phyloP scores from a whole-genome alignment of 805 yeast species.

The Alloascoidea africana region DNA sequence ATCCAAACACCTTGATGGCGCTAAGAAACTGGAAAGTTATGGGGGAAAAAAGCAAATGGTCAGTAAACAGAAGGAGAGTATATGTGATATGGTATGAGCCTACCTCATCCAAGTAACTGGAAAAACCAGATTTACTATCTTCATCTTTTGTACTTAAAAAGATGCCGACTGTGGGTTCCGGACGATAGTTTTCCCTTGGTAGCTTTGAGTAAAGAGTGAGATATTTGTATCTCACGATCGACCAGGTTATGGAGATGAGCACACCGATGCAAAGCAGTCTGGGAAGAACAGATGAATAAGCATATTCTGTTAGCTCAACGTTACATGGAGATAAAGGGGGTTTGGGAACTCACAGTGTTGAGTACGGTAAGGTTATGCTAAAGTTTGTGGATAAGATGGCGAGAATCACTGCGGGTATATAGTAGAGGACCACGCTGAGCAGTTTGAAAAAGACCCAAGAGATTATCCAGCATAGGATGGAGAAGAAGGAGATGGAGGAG shows the following conservation, averaged over 20 bases:
- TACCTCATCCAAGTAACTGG: slow-evolving; percentile 72
- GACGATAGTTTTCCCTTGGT: slow-evolving; percentile 28
- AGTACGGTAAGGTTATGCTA: slow-evolving; percentile 4
- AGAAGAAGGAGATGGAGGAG: background rate
- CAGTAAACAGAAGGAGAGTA: no score
- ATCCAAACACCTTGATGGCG: slow-evolving; percentile 90
- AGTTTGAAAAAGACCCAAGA: slow-evolving; percentile 1
- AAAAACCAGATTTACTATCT: slow-evolving; percentile 26
- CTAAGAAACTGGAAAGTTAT: slow-evolving; percentile 74
- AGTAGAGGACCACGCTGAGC: background rate
- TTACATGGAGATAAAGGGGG: no score
- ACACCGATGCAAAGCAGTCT: slow-evolving; percentile 11
- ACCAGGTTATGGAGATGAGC: slow-evolving; percentile 22
- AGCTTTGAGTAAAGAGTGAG: slow-evolving; percentile 49
- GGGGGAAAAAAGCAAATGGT: slow-evolving; percentile 46
- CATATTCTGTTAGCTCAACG: no score
- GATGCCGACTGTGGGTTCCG: slow-evolving; percentile 30
- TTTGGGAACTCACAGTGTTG: slow-evolving; percentile 7
- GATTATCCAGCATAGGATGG: background rate
- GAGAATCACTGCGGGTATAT: background rate
- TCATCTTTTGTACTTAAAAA: slow-evolving; percentile 22
- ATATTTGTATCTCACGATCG: slow-evolving; percentile 44
- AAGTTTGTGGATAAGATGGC: background rate
- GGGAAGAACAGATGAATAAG: no score
- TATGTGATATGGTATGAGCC: no score